Base-by-base conservation (phyloP, 164 flowering plant species). In the Piper betle region DNA sequence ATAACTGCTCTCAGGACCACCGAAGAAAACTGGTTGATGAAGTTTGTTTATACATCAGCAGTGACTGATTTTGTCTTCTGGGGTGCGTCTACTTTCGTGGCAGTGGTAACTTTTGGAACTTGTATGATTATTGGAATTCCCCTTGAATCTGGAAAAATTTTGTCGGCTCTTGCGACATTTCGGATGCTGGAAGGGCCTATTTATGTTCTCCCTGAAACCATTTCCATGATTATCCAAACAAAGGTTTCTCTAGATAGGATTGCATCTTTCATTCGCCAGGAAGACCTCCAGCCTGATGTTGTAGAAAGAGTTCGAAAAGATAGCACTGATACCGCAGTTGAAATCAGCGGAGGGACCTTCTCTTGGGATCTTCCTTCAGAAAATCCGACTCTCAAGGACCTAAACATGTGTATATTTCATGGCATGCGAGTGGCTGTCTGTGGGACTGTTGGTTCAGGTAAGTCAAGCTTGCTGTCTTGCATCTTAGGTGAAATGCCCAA, bases 131-230 rank as follows among this genome's bases (percentile, higher is more conserved):
- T 85, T 61, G 81, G 84, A n/a, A 80, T 78, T 68, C 91, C 87
- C 5, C 79, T 87, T n/a, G 80, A 77, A 20, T 75, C 89, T 0
- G 96, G 89, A 38, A 85, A 82, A 74, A 72, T 87, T 48, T 62
- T 87, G 42, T 79, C 96, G 46, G 84, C 91, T 4, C 81, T 87
- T 62, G 96, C 91, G 62, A 88, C 96, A 3, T 82, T 88, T 63
- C 73, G 82, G 67, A 77, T 84, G 61, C 79, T 88, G 65, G 85
- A 85, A 66, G 76, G 75, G 61, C 85, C 96, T 18, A 84, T 88
- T 62, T 78, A 81, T 57, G 64, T n/a, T 68, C 79, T 88, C 50
- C 96, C 96, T 0, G 84, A 80, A 40, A 66, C 77, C 39, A 74
- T 88, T 37, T 80, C 89, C 11, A 79, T 80, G 86, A 68, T 80